Conservation (phyloP, 495 filamentous ascomycete species). For the Aspergillus leporis region DNA sequence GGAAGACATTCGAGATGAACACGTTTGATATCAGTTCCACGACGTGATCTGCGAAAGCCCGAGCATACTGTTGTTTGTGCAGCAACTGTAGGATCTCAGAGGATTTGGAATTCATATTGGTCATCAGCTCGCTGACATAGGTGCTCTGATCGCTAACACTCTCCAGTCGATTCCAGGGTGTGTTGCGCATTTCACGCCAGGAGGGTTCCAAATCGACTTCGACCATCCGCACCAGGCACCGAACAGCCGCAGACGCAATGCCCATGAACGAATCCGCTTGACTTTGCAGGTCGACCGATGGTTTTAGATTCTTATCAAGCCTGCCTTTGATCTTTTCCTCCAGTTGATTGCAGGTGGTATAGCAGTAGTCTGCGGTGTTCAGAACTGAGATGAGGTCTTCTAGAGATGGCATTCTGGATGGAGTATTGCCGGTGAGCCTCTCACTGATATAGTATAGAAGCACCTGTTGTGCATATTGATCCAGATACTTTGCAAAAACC, state of each 20-base stretch:
- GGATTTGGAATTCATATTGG: conserved; percentile 65
- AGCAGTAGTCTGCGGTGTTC: conserved; percentile 98
- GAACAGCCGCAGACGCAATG: conserved; percentile 84
- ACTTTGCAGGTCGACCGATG: conserved; percentile 81
- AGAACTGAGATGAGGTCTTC: conserved; percentile 83
- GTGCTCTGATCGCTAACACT: conserved; percentile 93
- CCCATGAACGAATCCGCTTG: conserved; percentile 96
- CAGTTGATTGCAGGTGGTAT: conserved; percentile 84
- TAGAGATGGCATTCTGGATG: conserved; percentile 57
- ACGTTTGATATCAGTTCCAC: conserved; percentile 79
- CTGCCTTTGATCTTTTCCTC: conserved; percentile 92
- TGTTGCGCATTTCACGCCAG: conserved; percentile 98
- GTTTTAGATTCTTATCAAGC: conserved; percentile 74
- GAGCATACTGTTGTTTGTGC: conserved; percentile 90
- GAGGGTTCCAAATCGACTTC: conserved; percentile 78
- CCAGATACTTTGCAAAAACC: conserved; percentile 88
- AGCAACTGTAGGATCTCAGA: conserved; percentile 74
- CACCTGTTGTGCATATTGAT: conserved; percentile 93
- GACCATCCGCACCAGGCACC: conserved; percentile 78
- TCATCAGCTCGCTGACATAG: conserved; percentile 80
- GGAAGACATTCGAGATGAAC: conserved; percentile 82
- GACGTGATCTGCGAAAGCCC: conserved; percentile 91
- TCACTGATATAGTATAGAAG: conserved; percentile 76
- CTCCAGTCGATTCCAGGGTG: conserved; percentile 92
- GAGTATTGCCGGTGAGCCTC: conserved; percentile 48